A percentile compares a stretch with the other conserved stretches of the same genome.
These are phyloP conservation scores for Coniochaeta sp. DNA, from an alignment of 2,329 filamentous ascomycete species.

Conservation along the genomic window DNA sequence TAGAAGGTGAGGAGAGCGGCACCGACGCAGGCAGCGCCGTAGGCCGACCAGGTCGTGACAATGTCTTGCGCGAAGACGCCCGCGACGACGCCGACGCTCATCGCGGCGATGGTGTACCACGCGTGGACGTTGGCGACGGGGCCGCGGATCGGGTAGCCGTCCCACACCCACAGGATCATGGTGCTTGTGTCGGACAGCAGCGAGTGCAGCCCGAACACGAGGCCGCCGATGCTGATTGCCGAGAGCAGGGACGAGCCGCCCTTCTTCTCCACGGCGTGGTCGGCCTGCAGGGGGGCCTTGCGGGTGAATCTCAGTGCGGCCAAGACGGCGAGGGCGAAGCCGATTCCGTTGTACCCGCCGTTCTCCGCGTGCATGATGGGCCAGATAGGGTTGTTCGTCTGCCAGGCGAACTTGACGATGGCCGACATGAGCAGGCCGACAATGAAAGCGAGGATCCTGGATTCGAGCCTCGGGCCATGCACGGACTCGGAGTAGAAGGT, in stretches of 20 bases:
- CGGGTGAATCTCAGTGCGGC: constrained; percentile 72
- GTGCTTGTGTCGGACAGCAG: constrained; percentile 94
- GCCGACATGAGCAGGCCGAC: constrained; percentile 80
- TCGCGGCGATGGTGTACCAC: constrained; percentile 75
- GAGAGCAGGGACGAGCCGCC: constrained; percentile 65
- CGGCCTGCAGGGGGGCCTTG: constrained; percentile 43
- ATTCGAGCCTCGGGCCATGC: constrained; percentile 70
- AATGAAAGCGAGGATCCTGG: constrained; percentile 71
- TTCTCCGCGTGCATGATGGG: constrained; percentile 85
- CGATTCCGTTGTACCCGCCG: constrained; percentile 86
- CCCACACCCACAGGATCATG: constrained; percentile 98
- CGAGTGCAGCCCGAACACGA: constrained; percentile 87
- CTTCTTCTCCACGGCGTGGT: constrained; percentile 27
- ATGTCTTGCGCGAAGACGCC: constrained; percentile 68
- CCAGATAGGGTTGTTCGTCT: constrained; percentile 96
- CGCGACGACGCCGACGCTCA: constrained; percentile 72
- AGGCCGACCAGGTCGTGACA: constrained; percentile 72
- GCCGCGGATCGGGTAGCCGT: constrained; percentile 85
- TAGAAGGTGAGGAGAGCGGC: constrained; percentile 71
- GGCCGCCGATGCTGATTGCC: constrained; percentile 70
- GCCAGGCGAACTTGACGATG: constrained; percentile 84
- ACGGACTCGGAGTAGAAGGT: constrained; percentile 72
- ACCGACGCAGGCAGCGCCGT: constrained; percentile 68
- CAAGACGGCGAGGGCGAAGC: constrained; percentile 66
- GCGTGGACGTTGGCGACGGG: constrained; percentile 87